Evolutionary conservation across 805 yeast genomes (phyloP).

Genomic region (Ogataea kodamae): DNA sequence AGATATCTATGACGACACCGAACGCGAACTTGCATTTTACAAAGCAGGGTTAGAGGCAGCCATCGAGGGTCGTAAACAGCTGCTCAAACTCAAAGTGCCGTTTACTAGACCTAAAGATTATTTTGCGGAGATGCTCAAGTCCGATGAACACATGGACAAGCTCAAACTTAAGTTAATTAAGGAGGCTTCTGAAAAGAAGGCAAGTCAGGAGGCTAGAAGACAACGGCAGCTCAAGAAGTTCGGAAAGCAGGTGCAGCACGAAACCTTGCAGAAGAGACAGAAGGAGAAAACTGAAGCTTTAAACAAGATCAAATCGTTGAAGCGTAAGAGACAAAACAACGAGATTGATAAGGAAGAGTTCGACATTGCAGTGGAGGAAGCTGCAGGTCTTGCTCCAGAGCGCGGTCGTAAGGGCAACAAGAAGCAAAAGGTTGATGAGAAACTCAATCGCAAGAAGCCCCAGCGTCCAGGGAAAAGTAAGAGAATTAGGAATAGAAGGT

Average conservation of each 20-base stretch:
- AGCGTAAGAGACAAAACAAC: conserved; percentile 78
- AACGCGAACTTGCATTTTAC: conserved; percentile 92
- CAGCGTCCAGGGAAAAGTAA: conserved; percentile 55
- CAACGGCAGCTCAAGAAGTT: conserved; percentile 94
- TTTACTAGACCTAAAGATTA: conserved; percentile 92
- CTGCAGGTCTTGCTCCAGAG: conserved; percentile 56
- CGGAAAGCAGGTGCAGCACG: conserved; percentile 95
- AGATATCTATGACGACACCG: conserved; percentile 93
- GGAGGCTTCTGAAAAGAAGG: conserved; percentile 78
- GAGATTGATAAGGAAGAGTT: conserved; percentile 74
- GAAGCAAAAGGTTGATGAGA: conserved; percentile 57
- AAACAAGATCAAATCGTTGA: conserved; percentile 86
- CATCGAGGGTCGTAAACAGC: conserved; percentile 59
- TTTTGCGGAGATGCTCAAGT: conserved; percentile 97
- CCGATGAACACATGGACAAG: conserved; percentile 97
- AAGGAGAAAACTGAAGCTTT: conserved; percentile 87
- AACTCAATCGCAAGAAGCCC: conserved; percentile 22
- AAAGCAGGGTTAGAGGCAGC: conserved; percentile 91
- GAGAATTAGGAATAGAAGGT: conserved; percentile 36
- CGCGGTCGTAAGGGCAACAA: conserved; percentile 40
- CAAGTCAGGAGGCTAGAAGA: conserved; percentile 87
- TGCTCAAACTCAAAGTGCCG: conserved; percentile 71
- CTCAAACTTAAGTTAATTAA: conserved; percentile 74
- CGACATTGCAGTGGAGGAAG: conserved; percentile 90
- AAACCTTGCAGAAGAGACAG: conserved; percentile 88